Evolutionary conservation across 805 yeast species (phyloP), one percentile per base, ranked within the genome.

Genomic region (Candida glaebosa): DNA sequence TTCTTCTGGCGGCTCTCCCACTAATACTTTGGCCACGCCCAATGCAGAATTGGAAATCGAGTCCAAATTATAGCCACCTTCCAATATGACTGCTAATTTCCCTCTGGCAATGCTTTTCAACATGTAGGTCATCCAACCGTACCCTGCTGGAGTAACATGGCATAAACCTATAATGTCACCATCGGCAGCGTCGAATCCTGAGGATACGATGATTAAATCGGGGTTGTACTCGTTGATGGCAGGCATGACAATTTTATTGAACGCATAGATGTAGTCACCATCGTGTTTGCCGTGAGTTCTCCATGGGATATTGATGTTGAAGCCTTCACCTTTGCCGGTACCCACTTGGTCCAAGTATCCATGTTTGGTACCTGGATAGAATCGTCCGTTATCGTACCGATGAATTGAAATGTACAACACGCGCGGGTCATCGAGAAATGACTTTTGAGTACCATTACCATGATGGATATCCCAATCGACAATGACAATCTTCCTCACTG

Each of bases 401-500:
- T 93, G 99, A 22, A 91, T 65, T 0, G 98, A 90, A 34, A 93
- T 80, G 62, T 93, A 93, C 26, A 93, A 71, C 6, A 93, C 97
- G 41, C 95, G 71, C 19, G 95, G 95, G 57, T 93, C 96, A 48
- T 87, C 78, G 50, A 79, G 79, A 52, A 93, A 93, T 2, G 95
- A 88, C 58, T 85, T 84, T 62, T 93, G 99, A 1, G 99, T 93
- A 31, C 99, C 99, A 61, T 93, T 93, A 18, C 99, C 99, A 61
- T 93, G 99, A 63, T 93, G 99, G 37, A 93, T 89, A 63, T 93
- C 99, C 99, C 99, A 93, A 62, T 93, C 99, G 17, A 90, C 56
- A 44, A 93, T 82, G 43, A 88, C 79, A 31, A 93, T 87, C 51
- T 78, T 78, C 47, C 95, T 73, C 5, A 91, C 95, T 18, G 87